phyloP scores from a whole-genome alignment of 2,329 filamentous ascomycete genomes.

The Ambrosiella beaveri region DNA sequence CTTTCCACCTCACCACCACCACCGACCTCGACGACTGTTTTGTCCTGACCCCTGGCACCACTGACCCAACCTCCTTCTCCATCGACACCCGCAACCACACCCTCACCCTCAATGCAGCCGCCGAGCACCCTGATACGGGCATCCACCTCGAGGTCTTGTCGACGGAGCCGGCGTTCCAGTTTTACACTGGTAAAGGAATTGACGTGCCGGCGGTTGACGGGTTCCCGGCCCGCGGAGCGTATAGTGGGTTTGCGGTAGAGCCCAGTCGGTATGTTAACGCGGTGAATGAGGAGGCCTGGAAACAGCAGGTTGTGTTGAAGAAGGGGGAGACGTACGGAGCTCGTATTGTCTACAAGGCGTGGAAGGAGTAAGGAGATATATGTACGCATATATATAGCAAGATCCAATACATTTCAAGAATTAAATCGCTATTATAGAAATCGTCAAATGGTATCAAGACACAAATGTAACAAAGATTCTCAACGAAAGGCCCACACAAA shows the following conservation, averaged over 20 bases:
- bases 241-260: constrained; percentile 81
- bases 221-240: constrained; percentile 43
- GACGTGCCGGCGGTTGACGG: constrained; percentile 52
- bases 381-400: background rate
- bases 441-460: background rate
- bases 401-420: background rate
- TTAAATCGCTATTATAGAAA: background rate
- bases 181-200: constrained; percentile 81
- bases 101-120: constrained; percentile 49
- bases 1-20: constrained; percentile 54
- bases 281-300: constrained; percentile 66
- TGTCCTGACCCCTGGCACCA: constrained; percentile 41
- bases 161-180: constrained; percentile 93
- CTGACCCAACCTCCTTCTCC: constrained; percentile 27
- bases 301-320: constrained; percentile 59
- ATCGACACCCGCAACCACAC: constrained; percentile 47
- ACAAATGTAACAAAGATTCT: background rate
- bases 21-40: constrained; percentile 85
- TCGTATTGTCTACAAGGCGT: constrained; percentile 68
- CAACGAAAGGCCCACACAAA: background rate
- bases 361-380: constrained; percentile 40
- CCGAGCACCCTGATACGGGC: constrained; percentile 55
- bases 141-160: constrained; percentile 75
- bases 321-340: constrained; percentile 72
- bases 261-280: constrained; percentile 84